A percentile compares a stretch with the other conserved stretches of the same genome.
Evolutionary conservation across 176 grass and related monocot species (phyloP).

Genomic region (Chrysopogon serrulatus): DNA sequence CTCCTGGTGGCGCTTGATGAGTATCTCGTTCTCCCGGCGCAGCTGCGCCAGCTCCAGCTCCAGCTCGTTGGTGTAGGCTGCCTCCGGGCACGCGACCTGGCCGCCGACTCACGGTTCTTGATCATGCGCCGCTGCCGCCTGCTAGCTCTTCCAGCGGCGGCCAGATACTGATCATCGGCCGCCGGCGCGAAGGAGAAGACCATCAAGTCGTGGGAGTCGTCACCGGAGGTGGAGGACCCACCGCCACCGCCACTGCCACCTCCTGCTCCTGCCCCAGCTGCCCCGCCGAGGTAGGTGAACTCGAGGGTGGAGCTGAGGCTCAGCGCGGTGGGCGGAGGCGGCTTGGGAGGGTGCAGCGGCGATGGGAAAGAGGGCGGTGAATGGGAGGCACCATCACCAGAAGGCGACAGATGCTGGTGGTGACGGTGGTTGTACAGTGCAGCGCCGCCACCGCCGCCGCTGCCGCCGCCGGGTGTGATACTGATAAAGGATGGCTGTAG

Average conservation of each 20-base stretch:
- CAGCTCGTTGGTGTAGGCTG: constrained; percentile 34
- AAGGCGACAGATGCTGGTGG: background rate
- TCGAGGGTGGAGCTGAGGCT: constrained; percentile 16
- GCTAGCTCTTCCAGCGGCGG: background rate
- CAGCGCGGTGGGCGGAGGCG: background rate
- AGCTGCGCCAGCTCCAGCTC: constrained; percentile 15
- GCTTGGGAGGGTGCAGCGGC: background rate
- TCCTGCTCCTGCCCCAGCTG: background rate
- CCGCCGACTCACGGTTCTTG: constrained; percentile 46
- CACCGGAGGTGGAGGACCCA: background rate
- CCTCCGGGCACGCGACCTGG: constrained; percentile 24
- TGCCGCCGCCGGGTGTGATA: no score
- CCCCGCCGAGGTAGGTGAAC: constrained; percentile 20
- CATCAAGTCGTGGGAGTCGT: background rate
- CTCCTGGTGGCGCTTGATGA: background rate
- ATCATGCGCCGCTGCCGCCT: constrained; percentile 28
- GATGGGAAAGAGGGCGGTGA: background rate
- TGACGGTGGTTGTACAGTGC: background rate
- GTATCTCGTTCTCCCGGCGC: constrained; percentile 17
- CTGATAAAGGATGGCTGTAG: background rate
- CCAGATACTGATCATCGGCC: background rate
- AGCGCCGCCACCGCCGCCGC: no score
- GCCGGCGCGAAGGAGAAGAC: background rate
- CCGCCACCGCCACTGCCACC: background rate
- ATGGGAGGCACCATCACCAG: background rate